Evolutionary conservation across 306 rosid genomes (phyloP).

Genomic region (Vigna mungo): DNA sequence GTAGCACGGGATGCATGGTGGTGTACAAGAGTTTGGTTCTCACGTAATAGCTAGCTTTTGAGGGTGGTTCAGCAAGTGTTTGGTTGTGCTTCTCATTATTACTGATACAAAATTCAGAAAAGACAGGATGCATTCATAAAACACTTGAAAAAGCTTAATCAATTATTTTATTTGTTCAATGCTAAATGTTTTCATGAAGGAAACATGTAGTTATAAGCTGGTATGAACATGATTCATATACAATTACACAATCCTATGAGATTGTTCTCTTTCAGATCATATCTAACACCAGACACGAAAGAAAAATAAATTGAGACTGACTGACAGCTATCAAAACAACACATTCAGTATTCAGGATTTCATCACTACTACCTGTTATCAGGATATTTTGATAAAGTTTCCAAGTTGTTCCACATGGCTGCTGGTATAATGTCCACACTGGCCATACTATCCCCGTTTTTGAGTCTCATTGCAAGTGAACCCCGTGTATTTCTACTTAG

Average conservation of each 20-base stretch:
- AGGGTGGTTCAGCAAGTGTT: too few relatives aligned
- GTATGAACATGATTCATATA: conserved; percentile 14
- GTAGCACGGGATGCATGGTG: too few relatives aligned
- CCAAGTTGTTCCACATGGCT: conserved; percentile 69
- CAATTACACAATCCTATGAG: conserved; percentile 7
- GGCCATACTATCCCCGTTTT: conserved; percentile 86
- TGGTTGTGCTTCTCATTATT: too few relatives aligned
- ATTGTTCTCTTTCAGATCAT: conserved; percentile 34
- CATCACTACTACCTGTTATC: conserved; percentile 58
- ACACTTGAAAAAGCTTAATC: conserved; percentile 1
- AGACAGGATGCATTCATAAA: not conserved
- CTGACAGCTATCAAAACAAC: conserved; percentile 18
- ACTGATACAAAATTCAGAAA: conserved; percentile 11
- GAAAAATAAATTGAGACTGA: conserved; percentile 1
- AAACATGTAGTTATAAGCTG: conserved; percentile 19
- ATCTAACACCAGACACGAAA: not conserved
- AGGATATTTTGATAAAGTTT: conserved; percentile 53
- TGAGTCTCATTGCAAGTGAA: conserved; percentile 87
- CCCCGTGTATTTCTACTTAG: conserved; percentile 91
- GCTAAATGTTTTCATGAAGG: not conserved
- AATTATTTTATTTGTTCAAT: not conserved
- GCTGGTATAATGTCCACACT: conserved; percentile 91
- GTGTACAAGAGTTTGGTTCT: too few relatives aligned
- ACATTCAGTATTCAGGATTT: conserved; percentile 18
- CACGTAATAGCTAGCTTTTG: too few relatives aligned